Conservation (phyloP, 257 asterid genomes). For the Capsicum pubescens region DNA sequence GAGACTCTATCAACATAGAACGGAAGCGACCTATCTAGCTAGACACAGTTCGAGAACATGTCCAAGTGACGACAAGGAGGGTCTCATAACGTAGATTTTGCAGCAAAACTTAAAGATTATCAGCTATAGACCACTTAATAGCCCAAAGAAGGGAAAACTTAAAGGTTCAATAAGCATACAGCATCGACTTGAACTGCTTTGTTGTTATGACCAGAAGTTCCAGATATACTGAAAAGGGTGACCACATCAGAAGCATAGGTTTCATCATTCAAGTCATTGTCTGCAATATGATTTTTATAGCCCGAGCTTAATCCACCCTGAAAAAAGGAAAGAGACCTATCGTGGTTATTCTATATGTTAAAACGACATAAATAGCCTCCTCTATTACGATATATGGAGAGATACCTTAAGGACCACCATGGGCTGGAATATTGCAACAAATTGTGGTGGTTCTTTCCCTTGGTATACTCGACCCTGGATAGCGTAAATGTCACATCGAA, state of each 20-base stretch:
- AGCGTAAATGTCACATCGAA: slow-evolving; percentile 28
- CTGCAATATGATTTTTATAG: slow-evolving; percentile 79
- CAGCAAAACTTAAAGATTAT: background rate
- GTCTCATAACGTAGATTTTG: background rate
- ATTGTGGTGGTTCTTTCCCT: slow-evolving; percentile 98
- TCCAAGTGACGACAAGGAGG: background rate
- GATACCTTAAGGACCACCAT: slow-evolving; percentile 95
- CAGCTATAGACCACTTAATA: background rate
- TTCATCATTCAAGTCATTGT: slow-evolving; percentile 94
- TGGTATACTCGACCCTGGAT: slow-evolving; percentile 82
- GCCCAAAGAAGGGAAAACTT: slow-evolving; percentile 16
- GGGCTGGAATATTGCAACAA: slow-evolving; percentile 88
- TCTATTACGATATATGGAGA: slow-evolving; percentile 10
- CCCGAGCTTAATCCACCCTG: slow-evolving; percentile 98
- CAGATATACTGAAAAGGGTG: slow-evolving; percentile 83
- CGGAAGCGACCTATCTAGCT: background rate
- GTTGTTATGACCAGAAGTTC: slow-evolving; percentile 77
- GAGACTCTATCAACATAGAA: background rate
- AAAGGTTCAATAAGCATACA: slow-evolving; percentile 51
- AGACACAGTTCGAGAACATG: background rate
- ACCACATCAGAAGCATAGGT: slow-evolving; percentile 85
- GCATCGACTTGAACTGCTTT: slow-evolving; percentile 92
- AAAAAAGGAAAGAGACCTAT: background rate
- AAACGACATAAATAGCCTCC: background rate
- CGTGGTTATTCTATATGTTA: background rate